A percentile compares a stretch with the other conserved stretches of the same genome.
phyloP scores from a whole-genome alignment of 2,329 filamentous ascomycete genomes.

The Alternaria gansuensis region DNA sequence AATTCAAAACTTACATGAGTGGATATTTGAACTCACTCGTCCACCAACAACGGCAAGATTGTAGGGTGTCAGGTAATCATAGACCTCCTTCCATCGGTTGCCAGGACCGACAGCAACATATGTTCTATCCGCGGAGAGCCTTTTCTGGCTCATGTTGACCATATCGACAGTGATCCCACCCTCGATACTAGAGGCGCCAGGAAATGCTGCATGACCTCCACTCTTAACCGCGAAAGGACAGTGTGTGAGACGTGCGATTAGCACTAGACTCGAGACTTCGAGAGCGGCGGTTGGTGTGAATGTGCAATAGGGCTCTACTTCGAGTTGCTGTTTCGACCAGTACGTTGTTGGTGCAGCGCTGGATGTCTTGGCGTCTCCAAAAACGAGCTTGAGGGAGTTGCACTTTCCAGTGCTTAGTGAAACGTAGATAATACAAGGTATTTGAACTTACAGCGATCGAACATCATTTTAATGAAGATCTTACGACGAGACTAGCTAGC shows the following conservation, averaged over 20 bases:
- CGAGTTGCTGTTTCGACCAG: constrained; percentile 28
- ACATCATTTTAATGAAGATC: constrained; percentile 19
- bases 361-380: constrained; percentile 22
- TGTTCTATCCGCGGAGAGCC: constrained; percentile 36
- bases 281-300: constrained; percentile 24
- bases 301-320: constrained; percentile 24
- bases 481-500: constrained; percentile 11
- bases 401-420: constrained; percentile 29
- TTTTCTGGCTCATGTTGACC: constrained; percentile 41
- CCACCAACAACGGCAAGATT: constrained; percentile 43
- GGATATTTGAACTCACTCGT: constrained; percentile 24
- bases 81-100: constrained; percentile 49
- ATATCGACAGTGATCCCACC: constrained; percentile 57
- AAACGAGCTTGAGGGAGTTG: constrained; percentile 30
- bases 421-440: background rate
- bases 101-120: constrained; percentile 45
- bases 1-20: background rate
- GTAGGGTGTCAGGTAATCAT: constrained; percentile 34
- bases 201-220: constrained; percentile 55
- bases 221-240: constrained; percentile 56
- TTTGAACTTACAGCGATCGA: constrained; percentile 30
- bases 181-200: constrained; percentile 54
- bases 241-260: constrained; percentile 31
- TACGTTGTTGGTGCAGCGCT: constrained; percentile 17
- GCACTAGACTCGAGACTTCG: constrained; percentile 27